Evolutionary conservation across 139 green algal genomes (phyloP).

Genomic region (Haematococcus sp.): DNA sequence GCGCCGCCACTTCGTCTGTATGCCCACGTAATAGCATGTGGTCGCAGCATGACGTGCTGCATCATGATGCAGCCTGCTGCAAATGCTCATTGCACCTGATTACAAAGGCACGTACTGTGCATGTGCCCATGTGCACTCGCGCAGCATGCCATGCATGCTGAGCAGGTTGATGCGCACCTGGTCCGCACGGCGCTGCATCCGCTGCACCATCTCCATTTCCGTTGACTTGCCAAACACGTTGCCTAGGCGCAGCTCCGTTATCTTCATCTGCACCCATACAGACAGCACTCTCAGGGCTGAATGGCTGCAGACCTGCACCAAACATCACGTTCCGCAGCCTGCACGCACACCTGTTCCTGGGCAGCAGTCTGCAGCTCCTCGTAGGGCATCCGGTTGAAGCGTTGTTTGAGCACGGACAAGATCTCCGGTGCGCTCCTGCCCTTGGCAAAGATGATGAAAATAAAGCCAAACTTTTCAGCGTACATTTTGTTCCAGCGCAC

Average conservation of each 20-base stretch:
- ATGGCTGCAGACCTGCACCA: not conserved
- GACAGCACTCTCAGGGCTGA: slow-evolving; percentile 43
- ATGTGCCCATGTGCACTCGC: too few relatives aligned
- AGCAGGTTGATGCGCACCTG: slow-evolving; percentile 27
- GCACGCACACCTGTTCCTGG: slow-evolving; percentile 10
- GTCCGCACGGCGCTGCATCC: slow-evolving; percentile 32
- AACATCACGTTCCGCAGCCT: too few relatives aligned
- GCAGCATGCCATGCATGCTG: too few relatives aligned
- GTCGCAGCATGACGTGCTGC: too few relatives aligned
- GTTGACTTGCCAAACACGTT: slow-evolving; percentile 32
- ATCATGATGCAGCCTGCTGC: not conserved
- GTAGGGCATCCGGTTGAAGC: slow-evolving; percentile 42
- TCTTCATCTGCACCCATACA: slow-evolving; percentile 79
- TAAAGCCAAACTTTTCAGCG: slow-evolving; percentile 81
- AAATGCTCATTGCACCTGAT: not conserved
- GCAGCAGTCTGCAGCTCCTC: slow-evolving; percentile 49
- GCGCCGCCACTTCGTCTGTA: too few relatives aligned
- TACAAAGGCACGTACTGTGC: too few relatives aligned
- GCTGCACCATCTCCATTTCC: not conserved
- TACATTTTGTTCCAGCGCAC: slow-evolving; percentile 65
- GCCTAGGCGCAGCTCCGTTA: slow-evolving; percentile 87
- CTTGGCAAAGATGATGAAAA: slow-evolving; percentile 93
- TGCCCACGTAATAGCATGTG: too few relatives aligned
- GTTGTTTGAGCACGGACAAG: slow-evolving; percentile 50
- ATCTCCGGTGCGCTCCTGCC: slow-evolving; percentile 70